phyloP scores from a whole-genome alignment of 108 stramenopile genomes.

The Epithemia pelagica region DNA sequence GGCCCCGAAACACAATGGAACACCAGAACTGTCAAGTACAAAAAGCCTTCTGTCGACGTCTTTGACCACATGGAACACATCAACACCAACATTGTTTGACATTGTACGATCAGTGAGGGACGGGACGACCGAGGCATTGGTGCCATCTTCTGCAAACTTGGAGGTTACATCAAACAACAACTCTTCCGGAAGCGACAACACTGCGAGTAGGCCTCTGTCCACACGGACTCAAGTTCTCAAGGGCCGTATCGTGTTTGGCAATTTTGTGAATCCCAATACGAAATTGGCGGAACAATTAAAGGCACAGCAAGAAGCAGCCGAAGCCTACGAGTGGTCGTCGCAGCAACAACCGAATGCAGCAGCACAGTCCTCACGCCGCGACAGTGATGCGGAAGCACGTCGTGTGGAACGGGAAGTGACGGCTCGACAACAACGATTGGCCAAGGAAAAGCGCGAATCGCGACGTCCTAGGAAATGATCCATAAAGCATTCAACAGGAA shows the following conservation, averaged over 20 bases:
- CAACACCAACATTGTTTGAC: neutral
- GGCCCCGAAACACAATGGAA: neutral
- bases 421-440: conserved; percentile 40
- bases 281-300: conserved; percentile 26
- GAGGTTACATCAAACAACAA: conserved; percentile 1
- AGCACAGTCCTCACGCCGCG: neutral
- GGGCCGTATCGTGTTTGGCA: conserved; percentile 38
- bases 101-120: too few species aligned
- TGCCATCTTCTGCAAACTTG: neutral
- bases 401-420: conserved; percentile 37
- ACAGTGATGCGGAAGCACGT: conserved; percentile 23
- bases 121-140: neutral
- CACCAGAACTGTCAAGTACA: neutral
- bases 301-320: conserved; percentile 23
- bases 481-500: too few species aligned
- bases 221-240: conserved; percentile 5
- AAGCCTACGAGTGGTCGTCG: conserved; percentile 15
- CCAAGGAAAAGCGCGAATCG: conserved; percentile 33
- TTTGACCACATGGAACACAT: too few species aligned
- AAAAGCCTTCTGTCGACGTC: neutral
- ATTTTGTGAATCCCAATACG: conserved; percentile 44
- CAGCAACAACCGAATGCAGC: conserved; percentile 9
- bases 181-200: neutral
- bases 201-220: neutral
- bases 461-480: conserved; percentile 24